Evolutionary conservation across 2,329 filamentous ascomycete species (phyloP).

Genomic region (Coniella lustricola): DNA sequence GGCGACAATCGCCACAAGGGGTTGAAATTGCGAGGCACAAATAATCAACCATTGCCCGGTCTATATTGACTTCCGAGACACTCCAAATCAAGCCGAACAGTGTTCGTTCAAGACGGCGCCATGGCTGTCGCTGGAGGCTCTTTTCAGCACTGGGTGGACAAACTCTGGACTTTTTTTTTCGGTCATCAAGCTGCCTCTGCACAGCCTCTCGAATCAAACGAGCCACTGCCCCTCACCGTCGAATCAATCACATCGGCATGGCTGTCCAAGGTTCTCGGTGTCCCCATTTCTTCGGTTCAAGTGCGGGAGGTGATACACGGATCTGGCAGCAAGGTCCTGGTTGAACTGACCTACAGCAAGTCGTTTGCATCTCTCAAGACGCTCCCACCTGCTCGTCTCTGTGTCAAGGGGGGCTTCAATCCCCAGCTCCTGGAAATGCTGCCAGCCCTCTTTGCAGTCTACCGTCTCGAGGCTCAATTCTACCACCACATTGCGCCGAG

Average conservation of each 20-base stretch:
- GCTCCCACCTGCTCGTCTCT: constrained; percentile 22
- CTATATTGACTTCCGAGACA: not conserved
- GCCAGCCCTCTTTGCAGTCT: constrained; percentile 6
- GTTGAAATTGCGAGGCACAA: no score
- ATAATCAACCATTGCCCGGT: not conserved
- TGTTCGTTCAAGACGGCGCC: not conserved
- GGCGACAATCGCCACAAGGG: no score
- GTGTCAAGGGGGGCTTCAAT: constrained; percentile 34
- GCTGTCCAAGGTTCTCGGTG: constrained; percentile 19
- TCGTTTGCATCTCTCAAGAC: constrained; percentile 4
- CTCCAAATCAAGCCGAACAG: not conserved
- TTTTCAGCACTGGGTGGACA: not conserved
- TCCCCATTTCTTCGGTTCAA: constrained; percentile 9
- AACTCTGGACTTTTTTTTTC: not conserved
- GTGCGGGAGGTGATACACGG: constrained; percentile 19
- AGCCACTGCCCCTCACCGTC: constrained; percentile 16
- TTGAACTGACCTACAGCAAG: constrained; percentile 20
- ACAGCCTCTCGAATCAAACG: constrained; percentile 13
- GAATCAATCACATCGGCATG: constrained; percentile 19
- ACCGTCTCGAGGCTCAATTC: constrained; percentile 14
- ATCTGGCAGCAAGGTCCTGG: constrained; percentile 19
- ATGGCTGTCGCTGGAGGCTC: not conserved
- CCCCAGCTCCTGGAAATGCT: constrained; percentile 16
- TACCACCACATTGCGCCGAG: constrained; percentile 10
- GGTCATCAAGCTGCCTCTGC: not conserved